Base-by-base conservation (phyloP, 1,284 basidiomycete species). In the Cerrena zonata region DNA sequence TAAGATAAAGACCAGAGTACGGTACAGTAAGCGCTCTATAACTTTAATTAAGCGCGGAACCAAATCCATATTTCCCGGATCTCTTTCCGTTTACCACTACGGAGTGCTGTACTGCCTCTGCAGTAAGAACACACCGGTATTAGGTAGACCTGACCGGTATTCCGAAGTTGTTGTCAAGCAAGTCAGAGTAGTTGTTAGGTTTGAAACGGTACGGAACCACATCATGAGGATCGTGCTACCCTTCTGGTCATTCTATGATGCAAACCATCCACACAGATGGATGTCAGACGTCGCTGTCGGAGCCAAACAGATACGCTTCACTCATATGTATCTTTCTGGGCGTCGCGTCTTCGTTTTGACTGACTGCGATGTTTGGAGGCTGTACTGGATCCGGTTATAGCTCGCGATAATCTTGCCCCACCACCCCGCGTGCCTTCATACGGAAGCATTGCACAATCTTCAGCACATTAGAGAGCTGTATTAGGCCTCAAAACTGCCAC, bases 391-490 rank as follows among this genome's bases (percentile, higher is more conserved):
- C 13, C 39, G 21, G 10, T 18, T 22, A 40, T 22, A 40, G 39
- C 39, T 40, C 10, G 39, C 39, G 19, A 18, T 40, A 40, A 40
- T 40, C 18, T 40, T 40, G 18, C 39, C 39, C 39, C 39, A 40
- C 7, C 39, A 40, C 10, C 13, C 34, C n/a, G n/a, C n/a, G n/a
- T n/a, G n/a, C n/a, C n/a, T n/a, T n/a, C 34, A 36, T 40, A 19
- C 39, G 39, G 39, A 40, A 40, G 13, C 21, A 10, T 40, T 40
- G 39, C 18, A 7, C 10, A 10, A 40, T 22, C 39, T 40, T 15
- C 39, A 22, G 13, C 19, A 15, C 39, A 10, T 40, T 40, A 7
- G 43, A 48, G 52, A 43, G 37, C 50, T 47, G 52, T 27, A 15
- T 36, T 27, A 27, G 26, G 24, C 36, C n/a, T n/a, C 25, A 12